phyloP scores from a whole-genome alignment of 768 basidiomycete species.

The Sarcodon aspratus region DNA sequence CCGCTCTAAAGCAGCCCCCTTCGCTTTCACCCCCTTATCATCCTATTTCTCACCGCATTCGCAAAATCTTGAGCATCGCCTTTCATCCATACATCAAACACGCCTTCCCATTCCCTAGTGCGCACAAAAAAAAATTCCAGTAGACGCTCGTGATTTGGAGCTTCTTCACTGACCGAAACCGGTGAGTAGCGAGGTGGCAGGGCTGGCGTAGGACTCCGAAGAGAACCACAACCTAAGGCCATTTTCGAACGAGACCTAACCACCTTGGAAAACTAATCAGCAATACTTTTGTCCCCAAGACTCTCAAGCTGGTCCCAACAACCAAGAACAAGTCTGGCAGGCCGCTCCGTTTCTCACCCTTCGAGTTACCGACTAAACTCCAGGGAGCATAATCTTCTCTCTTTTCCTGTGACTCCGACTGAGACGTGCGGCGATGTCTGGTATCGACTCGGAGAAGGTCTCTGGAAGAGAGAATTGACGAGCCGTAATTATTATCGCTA shows the following conservation, averaged over 20 bases:
- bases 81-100: slow-evolving; percentile 84
- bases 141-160: slow-evolving; percentile 58
- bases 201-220: slow-evolving; percentile 27
- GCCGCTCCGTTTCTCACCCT: too few relatives aligned
- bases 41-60: slow-evolving; percentile 40
- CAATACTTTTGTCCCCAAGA: slow-evolving; percentile 90
- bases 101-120: slow-evolving; percentile 77
- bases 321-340: slow-evolving; percentile 82
- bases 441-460: too few relatives aligned
- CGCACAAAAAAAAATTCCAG: slow-evolving; percentile 77
- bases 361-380: too few relatives aligned
- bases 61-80: slow-evolving; percentile 83
- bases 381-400: too few relatives aligned
- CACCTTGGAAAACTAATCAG: slow-evolving; percentile 80
- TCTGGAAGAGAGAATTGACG: too few relatives aligned
- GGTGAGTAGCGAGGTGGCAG: slow-evolving; percentile 32
- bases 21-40: slow-evolving; percentile 41
- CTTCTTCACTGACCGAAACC: slow-evolving; percentile 30
- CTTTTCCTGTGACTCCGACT: too few relatives aligned
- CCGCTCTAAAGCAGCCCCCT: slow-evolving; percentile 41
- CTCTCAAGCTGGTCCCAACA: slow-evolving; percentile 80
- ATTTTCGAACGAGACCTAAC: slow-evolving; percentile 42
- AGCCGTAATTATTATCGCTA: too few relatives aligned
- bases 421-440: too few relatives aligned
- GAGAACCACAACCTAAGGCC: slow-evolving; percentile 7